phyloP scores from a whole-genome alignment of 2,329 filamentous ascomycete genomes.

The Colletotrichum sp. region DNA sequence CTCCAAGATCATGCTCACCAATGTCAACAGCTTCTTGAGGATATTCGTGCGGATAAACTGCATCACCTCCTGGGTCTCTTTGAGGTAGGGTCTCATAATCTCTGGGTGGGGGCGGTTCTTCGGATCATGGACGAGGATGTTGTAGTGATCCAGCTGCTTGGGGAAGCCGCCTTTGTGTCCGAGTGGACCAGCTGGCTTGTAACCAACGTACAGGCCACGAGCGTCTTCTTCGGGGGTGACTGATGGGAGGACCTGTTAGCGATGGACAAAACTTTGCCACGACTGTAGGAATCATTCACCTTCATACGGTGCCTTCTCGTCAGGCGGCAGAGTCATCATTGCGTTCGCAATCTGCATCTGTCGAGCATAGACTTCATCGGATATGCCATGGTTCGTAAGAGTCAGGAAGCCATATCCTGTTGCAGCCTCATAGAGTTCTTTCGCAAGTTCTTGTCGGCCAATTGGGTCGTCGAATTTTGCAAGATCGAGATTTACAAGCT shows the following conservation, averaged over 20 bases:
- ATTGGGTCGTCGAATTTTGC: constrained; percentile 29
- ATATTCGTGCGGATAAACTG: constrained; percentile 28
- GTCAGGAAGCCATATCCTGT: constrained; percentile 31
- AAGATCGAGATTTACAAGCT: constrained; percentile 30
- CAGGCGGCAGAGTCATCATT: constrained; percentile 28
- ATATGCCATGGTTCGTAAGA: constrained; percentile 30
- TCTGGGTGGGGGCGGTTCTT: neutral
- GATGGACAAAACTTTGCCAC: rapidly evolving
- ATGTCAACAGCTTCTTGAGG: constrained; percentile 36
- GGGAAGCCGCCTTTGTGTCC: neutral
- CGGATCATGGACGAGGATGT: neutral
- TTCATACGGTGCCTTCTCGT: constrained; percentile 31
- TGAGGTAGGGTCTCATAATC: constrained; percentile 4
- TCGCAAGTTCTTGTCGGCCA: constrained; percentile 28
- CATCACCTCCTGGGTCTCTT: constrained; percentile 29
- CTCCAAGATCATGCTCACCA: constrained; percentile 42
- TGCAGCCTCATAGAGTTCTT: constrained; percentile 30
- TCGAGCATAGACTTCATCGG: constrained; percentile 25
- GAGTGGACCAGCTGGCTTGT: neutral
- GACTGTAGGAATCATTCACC: neutral
- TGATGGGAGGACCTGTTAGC: neutral
- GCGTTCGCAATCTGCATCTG: constrained; percentile 31
- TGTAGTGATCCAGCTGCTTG: neutral
- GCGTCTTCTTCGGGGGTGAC: constrained; percentile 32
- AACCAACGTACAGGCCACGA: neutral